These are phyloP conservation scores for Colletotrichum endophyticum DNA, from an alignment of 2,329 filamentous ascomycete species.

Conservation along the genomic window DNA sequence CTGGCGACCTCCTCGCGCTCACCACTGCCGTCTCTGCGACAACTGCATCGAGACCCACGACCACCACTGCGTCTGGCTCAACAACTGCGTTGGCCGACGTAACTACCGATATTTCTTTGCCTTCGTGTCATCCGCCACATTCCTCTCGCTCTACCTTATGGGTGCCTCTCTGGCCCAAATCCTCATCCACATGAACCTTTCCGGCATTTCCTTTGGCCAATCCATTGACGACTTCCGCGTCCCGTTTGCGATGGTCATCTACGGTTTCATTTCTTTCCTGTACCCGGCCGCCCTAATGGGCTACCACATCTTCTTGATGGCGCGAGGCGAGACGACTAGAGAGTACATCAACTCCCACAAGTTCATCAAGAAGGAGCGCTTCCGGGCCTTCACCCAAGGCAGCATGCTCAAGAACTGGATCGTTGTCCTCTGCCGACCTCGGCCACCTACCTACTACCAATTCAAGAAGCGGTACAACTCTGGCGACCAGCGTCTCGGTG, in stretches of 20 bases:
- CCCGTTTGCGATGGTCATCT: conserved; percentile 88
- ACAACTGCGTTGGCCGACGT: conserved; percentile 95
- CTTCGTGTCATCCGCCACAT: conserved; percentile 80
- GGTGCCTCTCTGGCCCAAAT: conserved; percentile 83
- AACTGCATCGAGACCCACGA: conserved; percentile 98
- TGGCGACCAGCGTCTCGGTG: conserved; percentile 85
- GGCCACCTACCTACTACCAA: conserved; percentile 85
- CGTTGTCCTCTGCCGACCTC: conserved; percentile 80
- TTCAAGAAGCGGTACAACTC: conserved; percentile 80
- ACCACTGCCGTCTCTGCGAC: conserved; percentile 96
- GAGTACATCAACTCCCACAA: conserved; percentile 98
- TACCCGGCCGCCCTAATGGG: conserved; percentile 85
- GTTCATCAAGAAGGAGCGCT: conserved; percentile 89
- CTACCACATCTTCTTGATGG: conserved; percentile 93
- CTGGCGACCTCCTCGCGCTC: conserved; percentile 93
- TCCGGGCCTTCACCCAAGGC: conserved; percentile 86
- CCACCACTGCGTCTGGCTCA: conserved; percentile 98
- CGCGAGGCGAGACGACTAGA: conserved; percentile 89
- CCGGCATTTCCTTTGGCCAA: conserved; percentile 69
- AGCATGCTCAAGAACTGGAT: conserved; percentile 79
- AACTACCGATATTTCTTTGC: conserved; percentile 99
- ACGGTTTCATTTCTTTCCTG: conserved; percentile 73
- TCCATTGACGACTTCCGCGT: conserved; percentile 76
- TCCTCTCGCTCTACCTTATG: conserved; percentile 78
- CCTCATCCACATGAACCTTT: conserved; percentile 69